A percentile compares a stretch with the other conserved stretches of the same genome.
phyloP scores from a whole-genome alignment of 805 yeast species.

The Metschnikowia kunwiensis region DNA sequence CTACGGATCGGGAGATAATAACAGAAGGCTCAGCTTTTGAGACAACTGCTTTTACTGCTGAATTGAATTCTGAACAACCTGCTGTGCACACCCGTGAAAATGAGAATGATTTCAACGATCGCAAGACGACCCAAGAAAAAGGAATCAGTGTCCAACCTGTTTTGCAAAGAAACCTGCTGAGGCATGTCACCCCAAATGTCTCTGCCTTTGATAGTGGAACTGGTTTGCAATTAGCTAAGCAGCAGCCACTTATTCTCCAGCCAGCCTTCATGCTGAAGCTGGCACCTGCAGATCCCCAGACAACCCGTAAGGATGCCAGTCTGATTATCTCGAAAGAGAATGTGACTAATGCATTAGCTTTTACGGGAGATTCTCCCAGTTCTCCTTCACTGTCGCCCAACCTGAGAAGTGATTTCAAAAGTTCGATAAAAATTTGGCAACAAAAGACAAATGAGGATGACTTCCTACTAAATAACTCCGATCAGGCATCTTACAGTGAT shows the following conservation, averaged over 20 bases:
- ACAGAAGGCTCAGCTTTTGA: neutral
- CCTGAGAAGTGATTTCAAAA: conserved; percentile 12
- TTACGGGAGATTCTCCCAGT: conserved; percentile 2
- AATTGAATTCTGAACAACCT: neutral
- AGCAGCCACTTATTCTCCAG: conserved; percentile 21
- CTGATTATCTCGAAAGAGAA: conserved; percentile 29
- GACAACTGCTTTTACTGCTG: too few relatives aligned
- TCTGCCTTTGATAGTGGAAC: neutral
- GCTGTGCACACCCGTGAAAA: neutral
- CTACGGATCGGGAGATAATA: neutral
- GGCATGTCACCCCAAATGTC: too few relatives aligned
- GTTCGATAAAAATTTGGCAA: conserved; percentile 19
- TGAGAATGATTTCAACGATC: neutral
- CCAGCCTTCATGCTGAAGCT: conserved; percentile 39
- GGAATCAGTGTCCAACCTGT: too few relatives aligned
- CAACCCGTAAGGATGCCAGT: conserved; percentile 50
- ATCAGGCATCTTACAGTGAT: conserved; percentile 7
- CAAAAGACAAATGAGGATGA: conserved; percentile 11
- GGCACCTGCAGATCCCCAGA: conserved; percentile 50
- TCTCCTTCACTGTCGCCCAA: conserved; percentile 16
- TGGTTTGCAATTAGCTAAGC: neutral
- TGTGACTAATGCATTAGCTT: conserved; percentile 12
- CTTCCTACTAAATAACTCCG: conserved; percentile 2
- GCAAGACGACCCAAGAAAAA: neutral
- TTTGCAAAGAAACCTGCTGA: too few relatives aligned